Evolutionary conservation across 768 basidiomycete species (phyloP), one percentile per base, ranked within the genome.

Genomic region (Tylopilus vinaceipallidus): DNA sequence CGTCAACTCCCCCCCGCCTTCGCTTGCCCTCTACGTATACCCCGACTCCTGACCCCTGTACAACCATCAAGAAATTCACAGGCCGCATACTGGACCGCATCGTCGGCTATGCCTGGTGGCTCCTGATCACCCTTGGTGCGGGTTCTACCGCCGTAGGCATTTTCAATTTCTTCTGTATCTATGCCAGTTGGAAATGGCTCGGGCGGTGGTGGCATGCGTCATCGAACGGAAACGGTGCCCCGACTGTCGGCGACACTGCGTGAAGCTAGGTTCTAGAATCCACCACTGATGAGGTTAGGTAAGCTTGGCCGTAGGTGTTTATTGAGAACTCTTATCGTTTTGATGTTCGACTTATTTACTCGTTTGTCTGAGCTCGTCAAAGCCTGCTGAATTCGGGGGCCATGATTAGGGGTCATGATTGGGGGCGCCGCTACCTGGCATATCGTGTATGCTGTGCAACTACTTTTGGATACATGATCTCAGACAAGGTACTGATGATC

Each of bases 61-160:
- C 81, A 5, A 64, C 45, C 13, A 29, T 79, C 47, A 91, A 91
- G 70, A 78, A 79, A 38, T 81, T 81, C 61, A 65, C 69, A 1
- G 94, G 94, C 3, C 79, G 82, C 32, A 57, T 62, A 0, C 67
- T 92, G 36, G 94, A 93, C 64, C 82, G 88, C 50, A 49, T 84
- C 35, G 66, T 95, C 46, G 95, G 95, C 10, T 75, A 83, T 53
- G 67, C 78, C 9, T 98, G 94, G 95, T 89, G 80, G 75, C 35
- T 87, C 10, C 67, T 95, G 54, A 76, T 83, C 19, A 49, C 89
- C 32, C 64, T 92, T 17, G 95, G 95, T 19, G 86, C 86, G 20
- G 92, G 92, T 20, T 85, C 86, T 17, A 73, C 78, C 2, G 60
- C 73, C n/a, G 63, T 91, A 49, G 91, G 90, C 0, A 54, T 88